These are phyloP conservation scores for Trypanosoma conorhini DNA, from an alignment of 208 protist species.

Conservation along the genomic window DNA sequence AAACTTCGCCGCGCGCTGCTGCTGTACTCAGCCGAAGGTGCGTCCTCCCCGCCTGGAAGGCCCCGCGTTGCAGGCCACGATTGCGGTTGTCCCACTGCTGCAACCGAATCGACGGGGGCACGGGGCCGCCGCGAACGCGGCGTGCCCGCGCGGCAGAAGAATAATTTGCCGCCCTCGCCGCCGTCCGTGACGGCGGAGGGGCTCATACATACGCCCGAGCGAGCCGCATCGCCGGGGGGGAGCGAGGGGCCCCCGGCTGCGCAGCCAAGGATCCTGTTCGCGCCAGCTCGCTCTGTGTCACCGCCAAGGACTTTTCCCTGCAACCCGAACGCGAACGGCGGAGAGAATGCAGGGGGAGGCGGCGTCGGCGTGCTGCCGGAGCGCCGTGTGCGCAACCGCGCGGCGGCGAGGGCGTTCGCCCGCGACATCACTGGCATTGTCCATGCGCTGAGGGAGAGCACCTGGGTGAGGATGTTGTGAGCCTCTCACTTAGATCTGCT, in stretches of 20 bases:
- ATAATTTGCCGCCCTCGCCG: neutral
- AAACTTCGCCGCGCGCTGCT: conserved; percentile 14
- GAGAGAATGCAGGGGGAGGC: neutral
- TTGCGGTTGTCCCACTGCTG: neutral
- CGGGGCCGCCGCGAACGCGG: neutral
- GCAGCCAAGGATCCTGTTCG: neutral
- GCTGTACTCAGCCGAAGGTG: neutral
- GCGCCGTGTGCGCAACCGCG: conserved; percentile 8
- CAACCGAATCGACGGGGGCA: neutral
- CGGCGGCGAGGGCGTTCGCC: conserved; percentile 23
- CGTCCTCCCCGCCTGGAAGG: neutral
- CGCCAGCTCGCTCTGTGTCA: conserved; percentile 2
- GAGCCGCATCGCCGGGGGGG: neutral
- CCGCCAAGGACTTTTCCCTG: neutral
- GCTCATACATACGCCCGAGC: conserved; percentile 29
- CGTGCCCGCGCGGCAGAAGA: neutral
- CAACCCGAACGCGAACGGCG: neutral
- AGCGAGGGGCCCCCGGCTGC: neutral
- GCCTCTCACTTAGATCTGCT: conserved; percentile 18
- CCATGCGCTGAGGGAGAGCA: conserved; percentile 18
- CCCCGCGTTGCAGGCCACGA: neutral
- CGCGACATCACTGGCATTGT: conserved; percentile 17
- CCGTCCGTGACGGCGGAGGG: conserved; percentile 10
- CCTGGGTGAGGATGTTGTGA: conserved; percentile 18
- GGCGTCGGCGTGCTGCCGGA: neutral